Evolutionary conservation across 495 filamentous ascomycete genomes (phyloP).

Genomic region (Penicillium lagena): DNA sequence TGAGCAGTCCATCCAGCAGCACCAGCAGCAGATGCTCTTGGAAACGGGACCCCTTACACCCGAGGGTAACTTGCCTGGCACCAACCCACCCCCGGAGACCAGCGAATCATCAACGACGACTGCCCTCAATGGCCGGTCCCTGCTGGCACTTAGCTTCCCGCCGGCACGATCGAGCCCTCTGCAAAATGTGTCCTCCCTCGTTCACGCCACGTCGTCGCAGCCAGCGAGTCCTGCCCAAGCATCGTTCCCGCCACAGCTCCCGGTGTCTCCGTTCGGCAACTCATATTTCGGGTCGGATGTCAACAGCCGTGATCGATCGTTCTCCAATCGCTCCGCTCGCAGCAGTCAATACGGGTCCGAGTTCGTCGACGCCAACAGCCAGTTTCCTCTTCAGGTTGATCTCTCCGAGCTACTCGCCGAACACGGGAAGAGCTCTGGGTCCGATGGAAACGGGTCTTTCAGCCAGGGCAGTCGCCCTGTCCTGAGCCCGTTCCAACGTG

Average conservation of each 20-base stretch:
- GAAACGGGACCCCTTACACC: conserved; percentile 42
- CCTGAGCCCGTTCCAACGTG: conserved; percentile 37
- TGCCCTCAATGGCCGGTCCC: conserved; percentile 26
- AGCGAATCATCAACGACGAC: conserved; percentile 21
- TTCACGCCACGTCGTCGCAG: conserved; percentile 27
- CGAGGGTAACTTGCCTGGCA: conserved; percentile 44
- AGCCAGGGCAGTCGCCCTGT: conserved; percentile 24
- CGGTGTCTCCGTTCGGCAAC: conserved; percentile 28
- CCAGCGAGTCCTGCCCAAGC: conserved; percentile 34
- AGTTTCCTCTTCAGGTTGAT: conserved; percentile 29
- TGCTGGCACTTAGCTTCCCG: conserved; percentile 36
- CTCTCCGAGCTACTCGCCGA: conserved; percentile 27
- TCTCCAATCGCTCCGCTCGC: conserved; percentile 40
- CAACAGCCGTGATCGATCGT: conserved; percentile 35
- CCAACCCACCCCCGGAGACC: conserved; percentile 31
- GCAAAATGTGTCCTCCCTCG: conserved; percentile 30
- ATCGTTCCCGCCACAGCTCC: conserved; percentile 30
- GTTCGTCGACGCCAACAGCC: conserved; percentile 28
- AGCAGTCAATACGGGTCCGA: conserved; percentile 39
- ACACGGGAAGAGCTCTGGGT: conserved; percentile 26
- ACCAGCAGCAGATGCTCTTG: conserved; percentile 38
- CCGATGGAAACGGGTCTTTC: conserved; percentile 25
- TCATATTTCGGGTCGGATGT: conserved; percentile 33
- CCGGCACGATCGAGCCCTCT: conserved; percentile 35
- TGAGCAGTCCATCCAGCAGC: conserved; percentile 40